Base-by-base conservation (phyloP, 2,329 filamentous ascomycete genomes). In the Fusarium torulosum region DNA sequence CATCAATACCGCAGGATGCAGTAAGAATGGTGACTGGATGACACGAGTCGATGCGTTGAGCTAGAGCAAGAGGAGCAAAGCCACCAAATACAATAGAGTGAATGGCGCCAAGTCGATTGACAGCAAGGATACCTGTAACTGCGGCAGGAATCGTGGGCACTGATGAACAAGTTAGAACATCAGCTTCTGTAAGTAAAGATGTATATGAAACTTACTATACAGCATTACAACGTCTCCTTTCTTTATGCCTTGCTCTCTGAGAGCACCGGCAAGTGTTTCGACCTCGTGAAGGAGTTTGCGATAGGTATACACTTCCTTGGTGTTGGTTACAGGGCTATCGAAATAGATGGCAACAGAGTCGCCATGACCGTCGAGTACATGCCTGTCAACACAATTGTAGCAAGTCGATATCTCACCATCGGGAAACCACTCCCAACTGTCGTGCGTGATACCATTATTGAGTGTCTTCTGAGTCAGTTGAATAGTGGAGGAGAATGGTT, bases 71-170 rank as follows among this genome's bases (percentile, higher is more conserved):
- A 0, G 94, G 84, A 0, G 93, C 93, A 76, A 98, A 98, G 0
- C 95, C 94, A 41, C 95, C 95, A 78, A 97, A 97, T 5, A 98
- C 95, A 6, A 97, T 93, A 5, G 92, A 90, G 76, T 98, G 95
- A 52, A 97, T 88, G 17, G 94, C 95, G 13, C 94, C 95, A 1
- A 97, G 83, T 11, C 94, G 88, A 63, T 89, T 89, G 60, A 91
- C 87, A 23, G 95, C 94, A 6, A 97, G 87, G 67, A 96, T 93
- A 11, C 91, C 94, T 64, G 96, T 88, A n/a, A 97, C 77, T 3
- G 94, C 92, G 0, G 93, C 90, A 1, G 95, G 94, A 42, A 97
- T 93, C 94, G 97, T 97, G 54, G 94, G 94, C 94, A 97, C 91
- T 93, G n/a, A 52, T 27, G 19, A 23, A 7, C 7, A n/a, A 23